These are phyloP conservation scores for Peziza echinospora DNA, from an alignment of 495 filamentous ascomycete species.

Conservation along the genomic window DNA sequence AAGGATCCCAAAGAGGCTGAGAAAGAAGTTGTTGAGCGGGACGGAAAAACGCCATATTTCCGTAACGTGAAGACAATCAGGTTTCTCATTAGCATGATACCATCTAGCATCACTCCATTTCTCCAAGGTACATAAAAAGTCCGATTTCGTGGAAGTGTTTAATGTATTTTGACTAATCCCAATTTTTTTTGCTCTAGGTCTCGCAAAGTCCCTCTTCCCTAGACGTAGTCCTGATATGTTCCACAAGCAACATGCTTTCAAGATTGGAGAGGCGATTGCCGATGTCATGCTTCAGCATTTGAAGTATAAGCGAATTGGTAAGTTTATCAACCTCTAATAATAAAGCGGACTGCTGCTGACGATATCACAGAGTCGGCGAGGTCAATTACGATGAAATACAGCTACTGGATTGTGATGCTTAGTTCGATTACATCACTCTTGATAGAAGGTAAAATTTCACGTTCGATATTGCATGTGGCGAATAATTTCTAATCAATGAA, in stretches of 20 bases:
- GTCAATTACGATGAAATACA: slow-evolving; percentile 29
- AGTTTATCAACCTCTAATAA: neutral
- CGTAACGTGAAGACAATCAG: slow-evolving; percentile 59
- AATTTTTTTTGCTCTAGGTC: slow-evolving; percentile 15
- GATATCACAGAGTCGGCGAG: slow-evolving; percentile 11
- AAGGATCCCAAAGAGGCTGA: slow-evolving; percentile 20
- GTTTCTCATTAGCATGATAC: slow-evolving; percentile 51
- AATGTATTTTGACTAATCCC: neutral
- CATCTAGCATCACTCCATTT: slow-evolving; percentile 23
- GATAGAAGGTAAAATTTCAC: slow-evolving; percentile 36
- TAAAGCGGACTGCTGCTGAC: neutral
- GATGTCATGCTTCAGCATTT: slow-evolving; percentile 30
- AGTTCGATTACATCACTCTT: slow-evolving; percentile 56
- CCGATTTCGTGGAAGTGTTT: neutral
- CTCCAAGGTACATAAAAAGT: slow-evolving; percentile 12
- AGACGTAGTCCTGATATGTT: slow-evolving; percentile 43
- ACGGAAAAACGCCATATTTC: slow-evolving; percentile 35
- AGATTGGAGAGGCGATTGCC: slow-evolving; percentile 60
- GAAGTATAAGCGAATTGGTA: slow-evolving; percentile 18
- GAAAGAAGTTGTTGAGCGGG: slow-evolving; percentile 22
- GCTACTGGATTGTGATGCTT: slow-evolving; percentile 62
- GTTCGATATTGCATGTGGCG: neutral
- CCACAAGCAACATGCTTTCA: slow-evolving; percentile 39
- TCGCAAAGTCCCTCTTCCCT: slow-evolving; percentile 58
- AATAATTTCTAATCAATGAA: neutral